Base-by-base conservation (phyloP, 257 asterid genomes). In the Solanum neorickii region DNA sequence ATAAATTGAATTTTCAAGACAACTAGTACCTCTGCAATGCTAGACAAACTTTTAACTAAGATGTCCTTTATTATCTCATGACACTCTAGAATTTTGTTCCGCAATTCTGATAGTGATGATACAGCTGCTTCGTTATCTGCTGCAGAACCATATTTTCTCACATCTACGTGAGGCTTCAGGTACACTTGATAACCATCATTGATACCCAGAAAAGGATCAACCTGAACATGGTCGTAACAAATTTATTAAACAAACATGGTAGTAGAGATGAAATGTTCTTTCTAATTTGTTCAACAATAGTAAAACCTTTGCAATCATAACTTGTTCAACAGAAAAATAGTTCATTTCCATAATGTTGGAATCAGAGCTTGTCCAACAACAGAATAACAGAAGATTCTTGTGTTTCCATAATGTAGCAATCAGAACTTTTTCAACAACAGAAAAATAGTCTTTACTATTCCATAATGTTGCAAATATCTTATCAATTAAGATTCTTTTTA, bases 171-270 rank as follows among this genome's bases (percentile, higher is more conserved):
- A 78, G 94, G 93, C 94, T 93, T 97, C 78, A 92, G 91, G 87
- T 92, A 92, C 42, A 97, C 93, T 92, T 93, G 99, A 89, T 92
- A 94, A 91, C 93, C 98, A 84, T 95, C 98, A 46, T 90, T 91
- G 83, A 96, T 94, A 93, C 98, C 97, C 86, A 97, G 70, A 91
- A 88, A 95, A 13, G 98, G 98, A 92, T 97, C 99, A 84, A 92
- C 94, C 99, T 95, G 88, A 80, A 21, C 42, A 86, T 25, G 86
- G 82, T 33, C 72, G 9, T 11, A 86, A 69, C 72, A 68, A 69
- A 70, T 9, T 80, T 47, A 44, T 49, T 49, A 52, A 20, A 46
- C 59, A 35, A 39, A 59, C 69, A 73, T 23, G 68, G 31, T 85
- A 70, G 1, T 31, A 70, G 59, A 44, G 82, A 70, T 84, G 66